Evolutionary conservation across 2,329 filamentous ascomycete species (phyloP), one percentile per base, ranked within the genome.

Genomic region (Aspergillus puulaauensis): DNA sequence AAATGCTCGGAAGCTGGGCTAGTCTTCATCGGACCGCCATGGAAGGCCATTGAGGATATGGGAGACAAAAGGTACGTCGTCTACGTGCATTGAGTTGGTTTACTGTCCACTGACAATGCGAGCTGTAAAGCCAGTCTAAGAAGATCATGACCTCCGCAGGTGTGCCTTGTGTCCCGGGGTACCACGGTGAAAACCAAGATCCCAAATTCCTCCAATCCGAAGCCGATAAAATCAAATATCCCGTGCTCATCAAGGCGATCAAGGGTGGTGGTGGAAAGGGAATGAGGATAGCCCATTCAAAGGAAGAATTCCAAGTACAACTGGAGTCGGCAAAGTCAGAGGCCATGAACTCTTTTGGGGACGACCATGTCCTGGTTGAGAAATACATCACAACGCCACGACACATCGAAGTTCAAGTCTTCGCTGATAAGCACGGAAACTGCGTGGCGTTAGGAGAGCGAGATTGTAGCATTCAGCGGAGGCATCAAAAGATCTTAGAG

Each of bases 91-190:
- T 8, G 8, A 9, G 19, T 45, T 27, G 7, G 5, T 40, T 21
- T 21, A 9, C 0, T 40, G 2, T 24, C 40, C 48, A 33, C 58
- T 70, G 40, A 66, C 14, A 27, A 21, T 50, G 21, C 57, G 12
- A 23, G 4, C 3, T 40, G 6, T 44, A 7, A 49, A 83, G 83
- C 55, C 83, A 90, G 59, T 95, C 90, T 52, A 99, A 99, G 75
- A 90, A 96, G 72, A 97, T 99, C 70, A 98, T 99, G 95, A 91
- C 86, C 35, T 86, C 86, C 4, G 93, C 95, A n/a, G 91, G 92
- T 8, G 95, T 99, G 3, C 93, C 93, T 4, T 98, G 95, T 69
- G 95, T 99, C 49, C 95, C 95, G 0, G 95, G 95, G 0, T 99
- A 99, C 69, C 95, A 98, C 72, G 95, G 95, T 17, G 69, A 82